Evolutionary conservation across 352 stramenopile genomes (phyloP).

Genomic region (Phytophthora ramorum): DNA sequence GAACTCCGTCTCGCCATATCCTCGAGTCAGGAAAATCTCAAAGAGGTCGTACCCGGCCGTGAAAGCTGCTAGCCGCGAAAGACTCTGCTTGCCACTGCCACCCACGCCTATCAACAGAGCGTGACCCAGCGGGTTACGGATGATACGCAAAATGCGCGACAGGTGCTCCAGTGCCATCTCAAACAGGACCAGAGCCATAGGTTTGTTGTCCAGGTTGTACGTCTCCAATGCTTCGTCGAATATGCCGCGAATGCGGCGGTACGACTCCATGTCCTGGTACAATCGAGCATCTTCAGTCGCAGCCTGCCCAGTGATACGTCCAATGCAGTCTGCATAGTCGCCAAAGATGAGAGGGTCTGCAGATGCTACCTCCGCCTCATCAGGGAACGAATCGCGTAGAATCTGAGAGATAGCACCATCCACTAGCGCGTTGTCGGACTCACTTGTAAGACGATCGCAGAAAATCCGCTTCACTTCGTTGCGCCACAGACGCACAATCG

Average conservation of each 20-base stretch:
- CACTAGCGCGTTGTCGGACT: slow-evolving; percentile 87
- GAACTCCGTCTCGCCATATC: slow-evolving; percentile 95
- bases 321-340: slow-evolving; percentile 91
- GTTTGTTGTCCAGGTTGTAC: slow-evolving; percentile 96
- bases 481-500: slow-evolving; percentile 92
- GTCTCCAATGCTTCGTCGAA: slow-evolving; percentile 95
- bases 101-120: slow-evolving; percentile 95
- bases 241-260: slow-evolving; percentile 89
- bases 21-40: slow-evolving; percentile 93
- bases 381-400: slow-evolving; percentile 73
- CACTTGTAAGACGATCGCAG: slow-evolving; percentile 92
- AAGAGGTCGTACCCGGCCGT: slow-evolving; percentile 95
- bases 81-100: slow-evolving; percentile 94
- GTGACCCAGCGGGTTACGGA: slow-evolving; percentile 92
- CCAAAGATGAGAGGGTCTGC: slow-evolving; percentile 92
- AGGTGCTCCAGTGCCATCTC: slow-evolving; percentile 96
- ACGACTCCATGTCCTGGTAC: slow-evolving; percentile 95
- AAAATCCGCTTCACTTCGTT: slow-evolving; percentile 96
- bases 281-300: slow-evolving; percentile 85
- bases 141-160: slow-evolving; percentile 93
- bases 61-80: slow-evolving; percentile 93
- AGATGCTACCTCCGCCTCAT: slow-evolving; percentile 72
- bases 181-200: slow-evolving; percentile 96
- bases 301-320: slow-evolving; percentile 63
- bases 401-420: slow-evolving; percentile 79